These are phyloP conservation scores for Capsicum pubescens DNA, from an alignment of 257 asterid genomes.

Conservation along the genomic window DNA sequence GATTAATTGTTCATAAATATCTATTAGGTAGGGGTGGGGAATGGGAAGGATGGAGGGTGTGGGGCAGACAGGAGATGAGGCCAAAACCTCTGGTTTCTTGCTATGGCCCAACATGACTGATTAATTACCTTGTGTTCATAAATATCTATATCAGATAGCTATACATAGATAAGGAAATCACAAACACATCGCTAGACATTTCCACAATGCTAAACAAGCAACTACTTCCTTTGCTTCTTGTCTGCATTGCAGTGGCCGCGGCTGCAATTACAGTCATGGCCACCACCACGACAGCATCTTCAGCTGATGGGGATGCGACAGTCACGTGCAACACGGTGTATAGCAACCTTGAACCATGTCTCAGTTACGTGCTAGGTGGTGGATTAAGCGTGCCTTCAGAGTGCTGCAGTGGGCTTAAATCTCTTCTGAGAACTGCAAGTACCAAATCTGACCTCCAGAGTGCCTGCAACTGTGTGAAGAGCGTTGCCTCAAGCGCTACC, in stretches of 20 bases:
- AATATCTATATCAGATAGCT: not conserved
- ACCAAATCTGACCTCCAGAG: conserved; percentile 25
- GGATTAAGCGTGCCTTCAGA: not conserved
- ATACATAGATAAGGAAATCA: not conserved
- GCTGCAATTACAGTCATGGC: not conserved
- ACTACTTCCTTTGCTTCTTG: not conserved
- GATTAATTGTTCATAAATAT: too few relatives aligned
- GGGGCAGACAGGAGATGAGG: not conserved
- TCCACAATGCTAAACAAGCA: conserved; percentile 19
- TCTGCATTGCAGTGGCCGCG: not conserved
- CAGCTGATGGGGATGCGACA: not conserved
- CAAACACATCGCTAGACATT: not conserved
- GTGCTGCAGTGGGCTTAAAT: conserved; percentile 31
- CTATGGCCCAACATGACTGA: not conserved
- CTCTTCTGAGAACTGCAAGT: not conserved
- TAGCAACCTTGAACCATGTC: conserved; percentile 25
- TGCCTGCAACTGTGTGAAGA: conserved; percentile 30
- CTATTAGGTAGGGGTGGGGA: too few relatives aligned
- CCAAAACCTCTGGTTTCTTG: not conserved
- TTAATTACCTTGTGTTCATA: not conserved
- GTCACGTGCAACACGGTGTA: conserved; percentile 23
- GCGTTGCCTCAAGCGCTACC: not conserved
- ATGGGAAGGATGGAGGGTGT: not conserved
- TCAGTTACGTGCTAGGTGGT: conserved; percentile 10
- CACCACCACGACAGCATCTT: not conserved